Evolutionary conservation across 257 asterid species (phyloP), one percentile per base, ranked within the genome.

Genomic region (Buddleja alternifolia): DNA sequence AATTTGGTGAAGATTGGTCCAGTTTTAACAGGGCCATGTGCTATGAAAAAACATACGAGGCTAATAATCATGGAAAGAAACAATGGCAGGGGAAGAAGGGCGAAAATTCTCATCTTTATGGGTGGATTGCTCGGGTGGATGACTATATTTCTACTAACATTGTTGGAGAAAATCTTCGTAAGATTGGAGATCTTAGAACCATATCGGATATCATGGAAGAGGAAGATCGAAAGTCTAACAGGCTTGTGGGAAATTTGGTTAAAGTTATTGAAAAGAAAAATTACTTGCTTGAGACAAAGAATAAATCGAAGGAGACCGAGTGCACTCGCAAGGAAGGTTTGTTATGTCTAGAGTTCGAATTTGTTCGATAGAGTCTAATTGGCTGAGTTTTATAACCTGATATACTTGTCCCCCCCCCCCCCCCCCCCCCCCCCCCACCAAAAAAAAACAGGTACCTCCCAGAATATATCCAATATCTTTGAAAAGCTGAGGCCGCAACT

Each of bases 61-160:
- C 82, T 8, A 62, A 81, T 61, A 83, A 78, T 67, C 99, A 82
- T 48, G 97, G 99, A 34, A 84, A 81, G 88, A 84, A 62, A 67
- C 72, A 85, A 39, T 91, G 95, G 96, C 69, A 77, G 68, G 82
- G 70, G 45, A 82, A 57, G 62, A 78, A 73, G 67, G 89, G 69
- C 7, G 10, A 14, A 12, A 75, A 80, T 23, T 60, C 82, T 37
- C 87, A 73, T 74, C 78, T 86, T 39, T 91, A 83, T 76, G 97
- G 85, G 15, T 94, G 98, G 98, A 83, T 88, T 72, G 98, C 98
- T 67, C 92, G 95, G 47, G 92, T 74, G 44, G 97, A 90, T 78
- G 98, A 93, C 66, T 93, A 85, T 74, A 59, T 70, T 34, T 75
- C 89, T 53, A 79, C 67, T 54, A 72, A 59, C 54, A 77, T 86